phyloP scores from a whole-genome alignment of 164 flowering plant species.

The Umbellularia californica region DNA sequence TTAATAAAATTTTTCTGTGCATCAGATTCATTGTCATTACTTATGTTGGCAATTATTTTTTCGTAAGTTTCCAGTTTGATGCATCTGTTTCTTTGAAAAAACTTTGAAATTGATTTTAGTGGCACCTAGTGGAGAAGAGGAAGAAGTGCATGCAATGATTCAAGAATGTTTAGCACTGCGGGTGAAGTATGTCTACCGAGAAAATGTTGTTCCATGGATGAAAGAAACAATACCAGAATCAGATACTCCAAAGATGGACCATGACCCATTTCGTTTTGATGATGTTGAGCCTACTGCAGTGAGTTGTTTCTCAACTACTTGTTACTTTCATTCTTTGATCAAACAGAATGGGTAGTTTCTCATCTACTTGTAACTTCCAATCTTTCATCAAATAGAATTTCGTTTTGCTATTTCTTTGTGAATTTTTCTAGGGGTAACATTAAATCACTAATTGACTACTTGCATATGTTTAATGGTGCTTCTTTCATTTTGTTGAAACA shows the following conservation, averaged over 20 bases:
- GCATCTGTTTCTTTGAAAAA: neutral
- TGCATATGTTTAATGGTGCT: conserved; percentile 2
- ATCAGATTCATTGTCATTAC: no score
- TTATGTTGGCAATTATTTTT: no score
- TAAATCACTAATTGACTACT: neutral
- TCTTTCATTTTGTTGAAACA: conserved; percentile 22
- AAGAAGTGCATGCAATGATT: conserved; percentile 52
- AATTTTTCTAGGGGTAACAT: neutral
- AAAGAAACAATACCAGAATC: conserved; percentile 24
- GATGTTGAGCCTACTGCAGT: conserved; percentile 48
- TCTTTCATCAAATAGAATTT: neutral
- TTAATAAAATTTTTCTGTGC: no score
- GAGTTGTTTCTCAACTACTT: conserved; percentile 17
- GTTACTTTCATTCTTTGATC: no score
- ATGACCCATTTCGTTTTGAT: conserved; percentile 50
- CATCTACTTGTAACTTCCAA: neutral
- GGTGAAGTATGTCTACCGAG: conserved; percentile 52
- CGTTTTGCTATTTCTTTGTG: neutral
- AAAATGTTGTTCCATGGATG: conserved; percentile 53
- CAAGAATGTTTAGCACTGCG: conserved; percentile 59
- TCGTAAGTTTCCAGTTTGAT: neutral
- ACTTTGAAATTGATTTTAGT: conserved; percentile 26
- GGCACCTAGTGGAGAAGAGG: conserved; percentile 48
- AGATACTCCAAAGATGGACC: conserved; percentile 16
- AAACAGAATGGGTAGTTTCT: neutral